These are phyloP conservation scores for Peronosclerospora sorghi DNA, from an alignment of 352 stramenopile species.

Conservation along the genomic window DNA sequence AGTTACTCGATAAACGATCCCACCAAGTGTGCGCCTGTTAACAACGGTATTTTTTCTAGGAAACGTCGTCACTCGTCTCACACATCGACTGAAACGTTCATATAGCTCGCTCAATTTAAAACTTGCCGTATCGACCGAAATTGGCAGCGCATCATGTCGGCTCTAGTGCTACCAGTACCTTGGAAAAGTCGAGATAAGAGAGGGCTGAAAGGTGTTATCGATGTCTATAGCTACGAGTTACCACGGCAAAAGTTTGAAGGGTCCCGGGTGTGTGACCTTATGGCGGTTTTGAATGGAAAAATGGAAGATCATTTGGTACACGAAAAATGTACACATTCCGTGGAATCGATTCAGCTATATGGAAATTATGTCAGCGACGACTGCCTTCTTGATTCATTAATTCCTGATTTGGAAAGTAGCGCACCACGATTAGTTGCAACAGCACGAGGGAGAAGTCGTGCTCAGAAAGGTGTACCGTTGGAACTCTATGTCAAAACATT, in stretches of 20 bases:
- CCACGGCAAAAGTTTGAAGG: background rate
- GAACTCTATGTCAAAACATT: constrained; percentile 1
- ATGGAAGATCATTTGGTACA: background rate
- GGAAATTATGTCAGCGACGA: background rate
- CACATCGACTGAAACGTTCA: no score
- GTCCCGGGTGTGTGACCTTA: background rate
- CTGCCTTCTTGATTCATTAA: background rate
- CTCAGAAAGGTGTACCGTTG: background rate
- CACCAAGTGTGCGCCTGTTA: no score
- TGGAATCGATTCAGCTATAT: background rate
- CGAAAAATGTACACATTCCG: background rate
- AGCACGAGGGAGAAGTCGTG: background rate
- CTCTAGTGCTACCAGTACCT: background rate
- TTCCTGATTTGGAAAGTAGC: constrained; percentile 1
- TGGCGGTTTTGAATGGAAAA: background rate
- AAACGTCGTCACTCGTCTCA: no score
- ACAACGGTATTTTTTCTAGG: no score
- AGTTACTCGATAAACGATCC: no score
- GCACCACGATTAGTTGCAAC: constrained; percentile 5
- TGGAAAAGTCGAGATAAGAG: background rate
- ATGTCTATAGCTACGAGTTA: background rate
- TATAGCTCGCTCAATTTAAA: background rate
- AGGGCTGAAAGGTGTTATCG: background rate
- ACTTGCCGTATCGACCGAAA: background rate
- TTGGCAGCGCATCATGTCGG: background rate